A percentile compares a stretch with the other conserved stretches of the same genome.
Evolutionary conservation across 257 asterid species (phyloP).

Genomic region (Prunella vulgaris): DNA sequence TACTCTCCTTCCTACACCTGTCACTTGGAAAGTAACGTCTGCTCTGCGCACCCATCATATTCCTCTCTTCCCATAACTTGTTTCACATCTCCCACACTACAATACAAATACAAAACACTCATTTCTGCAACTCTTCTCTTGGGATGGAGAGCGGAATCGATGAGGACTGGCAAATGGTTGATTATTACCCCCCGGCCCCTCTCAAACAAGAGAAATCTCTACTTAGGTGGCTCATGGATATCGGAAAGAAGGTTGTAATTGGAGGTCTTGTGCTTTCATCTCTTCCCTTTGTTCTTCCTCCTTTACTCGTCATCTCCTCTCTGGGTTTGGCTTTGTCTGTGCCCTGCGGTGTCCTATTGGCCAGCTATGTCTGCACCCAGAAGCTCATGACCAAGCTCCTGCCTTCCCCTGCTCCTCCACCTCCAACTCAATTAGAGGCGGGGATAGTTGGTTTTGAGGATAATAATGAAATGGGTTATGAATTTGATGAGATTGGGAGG

Average conservation of each 20-base stretch:
- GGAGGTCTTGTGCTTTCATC: slow-evolving; percentile 62
- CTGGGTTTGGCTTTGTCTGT: slow-evolving; percentile 53
- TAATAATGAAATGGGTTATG: neutral
- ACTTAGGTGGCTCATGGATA: slow-evolving; percentile 34
- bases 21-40: too few relatives aligned
- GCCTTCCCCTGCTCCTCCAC: neutral
- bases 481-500: slow-evolving; percentile 8
- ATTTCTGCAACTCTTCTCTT: neutral
- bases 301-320: slow-evolving; percentile 48
- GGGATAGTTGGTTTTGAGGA: too few relatives aligned
- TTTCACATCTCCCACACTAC: too few relatives aligned
- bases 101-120: too few relatives aligned
- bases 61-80: too few relatives aligned
- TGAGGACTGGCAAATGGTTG: neutral
- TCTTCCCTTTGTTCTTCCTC: slow-evolving; percentile 68
- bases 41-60: too few relatives aligned
- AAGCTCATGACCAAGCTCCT: slow-evolving; percentile 66
- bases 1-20: too few relatives aligned
- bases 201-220: neutral
- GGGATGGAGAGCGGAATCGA: neutral
- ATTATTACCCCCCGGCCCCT: neutral
- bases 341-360: slow-evolving; percentile 55
- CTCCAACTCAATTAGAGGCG: slow-evolving; percentile 10
- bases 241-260: slow-evolving; percentile 54
- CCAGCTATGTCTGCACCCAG: slow-evolving; percentile 61